Conservation (phyloP, 306 rosid species). For the Glycine soja region DNA sequence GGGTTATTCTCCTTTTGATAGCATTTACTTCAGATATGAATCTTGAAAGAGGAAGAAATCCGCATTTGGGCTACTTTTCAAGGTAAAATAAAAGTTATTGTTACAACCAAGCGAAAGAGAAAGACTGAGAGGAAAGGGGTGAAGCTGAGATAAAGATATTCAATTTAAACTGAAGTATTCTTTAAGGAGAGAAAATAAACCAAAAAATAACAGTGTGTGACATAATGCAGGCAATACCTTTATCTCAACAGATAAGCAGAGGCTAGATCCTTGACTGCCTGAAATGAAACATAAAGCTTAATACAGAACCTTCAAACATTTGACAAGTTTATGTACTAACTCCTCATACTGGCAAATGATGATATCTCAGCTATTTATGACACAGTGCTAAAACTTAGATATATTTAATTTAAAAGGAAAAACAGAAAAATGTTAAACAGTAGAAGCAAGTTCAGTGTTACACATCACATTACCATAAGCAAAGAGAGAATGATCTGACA, state of each 20-base stretch:
- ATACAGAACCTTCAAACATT: constrained; percentile 24
- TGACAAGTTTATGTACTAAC: constrained; percentile 18
- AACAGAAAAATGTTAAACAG: neutral
- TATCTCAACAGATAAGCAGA: constrained; percentile 87
- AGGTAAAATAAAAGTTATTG: constrained; percentile 23
- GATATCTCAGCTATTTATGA: constrained; percentile 27
- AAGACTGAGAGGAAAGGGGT: neutral
- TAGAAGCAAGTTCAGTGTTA: constrained; percentile 35
- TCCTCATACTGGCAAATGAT: neutral
- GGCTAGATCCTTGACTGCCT: constrained; percentile 62
- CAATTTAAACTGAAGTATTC: constrained; percentile 3
- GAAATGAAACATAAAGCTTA: constrained; percentile 50
- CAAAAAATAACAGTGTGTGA: constrained; percentile 11
- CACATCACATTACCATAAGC: constrained; percentile 57
- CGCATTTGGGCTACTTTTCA: constrained; percentile 84
- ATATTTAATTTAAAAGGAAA: constrained; percentile 22
- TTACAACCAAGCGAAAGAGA: constrained; percentile 27
- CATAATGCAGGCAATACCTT: constrained; percentile 60
- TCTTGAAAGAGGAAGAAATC: constrained; percentile 81
- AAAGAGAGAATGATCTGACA: constrained; percentile 90
- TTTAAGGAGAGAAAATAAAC: constrained; percentile 11
- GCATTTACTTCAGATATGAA: constrained; percentile 76
- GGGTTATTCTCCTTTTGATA: constrained; percentile 67
- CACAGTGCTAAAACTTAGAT: neutral
- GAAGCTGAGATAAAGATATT: constrained; percentile 26